Conservation (phyloP, 2,329 filamentous ascomycete genomes). For the Sporothrix pallida region DNA sequence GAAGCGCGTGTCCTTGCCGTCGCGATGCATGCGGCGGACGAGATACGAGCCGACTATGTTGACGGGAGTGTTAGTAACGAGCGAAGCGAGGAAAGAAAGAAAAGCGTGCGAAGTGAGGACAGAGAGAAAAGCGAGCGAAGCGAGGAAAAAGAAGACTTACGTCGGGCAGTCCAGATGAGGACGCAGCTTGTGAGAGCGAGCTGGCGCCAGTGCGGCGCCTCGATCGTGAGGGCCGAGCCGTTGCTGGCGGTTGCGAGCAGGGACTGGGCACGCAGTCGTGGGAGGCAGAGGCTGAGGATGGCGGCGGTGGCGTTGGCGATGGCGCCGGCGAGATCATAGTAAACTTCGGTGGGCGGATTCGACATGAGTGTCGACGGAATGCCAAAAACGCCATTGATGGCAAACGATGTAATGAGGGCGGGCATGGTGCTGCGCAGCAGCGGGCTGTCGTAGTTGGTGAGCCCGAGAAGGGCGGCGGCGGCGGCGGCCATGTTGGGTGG, state of each 20-base stretch:
- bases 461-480: slow-evolving; percentile 57
- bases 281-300: slow-evolving; percentile 65
- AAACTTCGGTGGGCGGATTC: slow-evolving; percentile 64
- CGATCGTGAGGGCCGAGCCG: slow-evolving; percentile 42
- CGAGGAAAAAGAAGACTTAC: slow-evolving; percentile 48
- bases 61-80: background rate
- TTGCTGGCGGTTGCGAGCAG: slow-evolving; percentile 9
- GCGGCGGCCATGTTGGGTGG: slow-evolving; percentile 37
- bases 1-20: slow-evolving; percentile 63
- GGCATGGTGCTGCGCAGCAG: slow-evolving; percentile 68
- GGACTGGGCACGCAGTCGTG: slow-evolving; percentile 56
- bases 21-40: slow-evolving; percentile 63
- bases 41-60: slow-evolving; percentile 66
- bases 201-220: slow-evolving; percentile 63
- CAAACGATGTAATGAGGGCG: slow-evolving; percentile 65
- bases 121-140: slow-evolving; percentile 5
- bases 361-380: slow-evolving; percentile 60
- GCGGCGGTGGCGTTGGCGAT: slow-evolving; percentile 70
- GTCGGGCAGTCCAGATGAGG: slow-evolving; percentile 63
- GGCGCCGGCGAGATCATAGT: slow-evolving; percentile 71
- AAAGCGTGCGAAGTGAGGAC: background rate
- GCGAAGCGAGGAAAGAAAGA: background rate
- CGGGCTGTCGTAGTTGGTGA: slow-evolving; percentile 66
- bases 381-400: slow-evolving; percentile 66
- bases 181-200: slow-evolving; percentile 49